These are phyloP conservation scores for Astragalus glycyphyllos DNA, from an alignment of 306 rosid species.

Conservation along the genomic window DNA sequence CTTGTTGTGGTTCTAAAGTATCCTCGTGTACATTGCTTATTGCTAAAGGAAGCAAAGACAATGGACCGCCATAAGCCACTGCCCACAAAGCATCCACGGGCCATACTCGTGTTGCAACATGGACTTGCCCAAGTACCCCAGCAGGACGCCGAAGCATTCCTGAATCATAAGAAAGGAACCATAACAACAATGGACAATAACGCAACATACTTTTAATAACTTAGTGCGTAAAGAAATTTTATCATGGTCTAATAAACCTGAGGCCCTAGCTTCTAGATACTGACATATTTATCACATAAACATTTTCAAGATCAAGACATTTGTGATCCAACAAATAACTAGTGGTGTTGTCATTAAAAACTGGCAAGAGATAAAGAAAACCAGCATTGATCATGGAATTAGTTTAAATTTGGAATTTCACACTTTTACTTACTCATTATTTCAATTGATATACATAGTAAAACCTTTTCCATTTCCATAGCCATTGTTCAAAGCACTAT, in stretches of 20 bases:
- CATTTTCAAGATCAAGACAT: constrained; percentile 16
- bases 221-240: constrained; percentile 36
- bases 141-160: constrained; percentile 94
- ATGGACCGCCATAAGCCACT: constrained; percentile 91
- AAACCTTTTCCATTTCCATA: constrained; percentile 8
- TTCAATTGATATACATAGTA: constrained; percentile 12
- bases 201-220: constrained; percentile 36
- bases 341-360: constrained; percentile 8
- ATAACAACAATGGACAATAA: constrained; percentile 41
- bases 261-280: constrained; percentile 31
- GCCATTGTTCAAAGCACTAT: constrained; percentile 4
- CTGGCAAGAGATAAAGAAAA: constrained; percentile 34
- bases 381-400: constrained; percentile 23
- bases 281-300: constrained; percentile 21
- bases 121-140: constrained; percentile 98
- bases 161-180: constrained; percentile 50
- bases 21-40: constrained; percentile 69
- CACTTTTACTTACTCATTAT: not conserved
- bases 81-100: constrained; percentile 96
- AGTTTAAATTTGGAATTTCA: constrained; percentile 2
- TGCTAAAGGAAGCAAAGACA: constrained; percentile 93
- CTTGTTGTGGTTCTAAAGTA: constrained; percentile 79
- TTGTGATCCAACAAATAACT: constrained; percentile 27
- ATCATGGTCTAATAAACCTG: constrained; percentile 17
- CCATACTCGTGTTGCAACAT: constrained; percentile 83